A percentile compares a stretch with the other conserved stretches of the same genome.
Conservation (phyloP, 306 rosid species). For the Sicyos edulis region DNA sequence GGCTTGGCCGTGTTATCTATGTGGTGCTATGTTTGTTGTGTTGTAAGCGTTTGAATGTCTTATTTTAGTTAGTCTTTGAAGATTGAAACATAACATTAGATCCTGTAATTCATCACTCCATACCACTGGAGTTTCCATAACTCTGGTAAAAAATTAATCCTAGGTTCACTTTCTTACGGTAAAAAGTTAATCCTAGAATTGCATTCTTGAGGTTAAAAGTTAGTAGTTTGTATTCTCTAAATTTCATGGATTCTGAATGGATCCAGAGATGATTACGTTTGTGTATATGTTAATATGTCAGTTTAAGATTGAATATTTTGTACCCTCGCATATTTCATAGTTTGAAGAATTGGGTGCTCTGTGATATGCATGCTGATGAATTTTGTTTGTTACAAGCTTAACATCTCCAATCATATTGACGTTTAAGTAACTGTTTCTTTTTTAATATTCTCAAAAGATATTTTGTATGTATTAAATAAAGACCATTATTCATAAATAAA, state of each 20-base stretch:
- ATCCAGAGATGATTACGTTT: neutral
- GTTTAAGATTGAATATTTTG: neutral
- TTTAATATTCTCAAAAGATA: too few species aligned
- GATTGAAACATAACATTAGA: constrained; percentile 11
- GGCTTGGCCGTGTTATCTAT: constrained; percentile 1
- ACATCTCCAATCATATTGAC: too few species aligned
- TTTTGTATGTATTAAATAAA: too few species aligned
- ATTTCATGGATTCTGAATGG: neutral
- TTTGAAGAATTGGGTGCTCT: neutral
- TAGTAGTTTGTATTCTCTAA: neutral
- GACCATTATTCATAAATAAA: too few species aligned
- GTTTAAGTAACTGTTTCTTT: too few species aligned
- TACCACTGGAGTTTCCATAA: neutral
- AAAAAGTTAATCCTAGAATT: neutral
- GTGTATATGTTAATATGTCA: neutral
- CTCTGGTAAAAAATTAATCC: neutral
- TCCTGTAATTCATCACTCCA: neutral
- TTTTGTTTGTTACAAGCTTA: too few species aligned
- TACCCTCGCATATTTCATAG: neutral
- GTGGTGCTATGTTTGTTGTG: constrained; percentile 1
- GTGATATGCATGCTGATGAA: too few species aligned
- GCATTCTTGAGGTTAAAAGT: neutral
- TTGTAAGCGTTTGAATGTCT: neutral
- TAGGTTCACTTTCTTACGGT: too few species aligned
- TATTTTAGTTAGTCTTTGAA: neutral